Conservation (phyloP, 768 basidiomycete species). For the Termitomyces sp. region DNA sequence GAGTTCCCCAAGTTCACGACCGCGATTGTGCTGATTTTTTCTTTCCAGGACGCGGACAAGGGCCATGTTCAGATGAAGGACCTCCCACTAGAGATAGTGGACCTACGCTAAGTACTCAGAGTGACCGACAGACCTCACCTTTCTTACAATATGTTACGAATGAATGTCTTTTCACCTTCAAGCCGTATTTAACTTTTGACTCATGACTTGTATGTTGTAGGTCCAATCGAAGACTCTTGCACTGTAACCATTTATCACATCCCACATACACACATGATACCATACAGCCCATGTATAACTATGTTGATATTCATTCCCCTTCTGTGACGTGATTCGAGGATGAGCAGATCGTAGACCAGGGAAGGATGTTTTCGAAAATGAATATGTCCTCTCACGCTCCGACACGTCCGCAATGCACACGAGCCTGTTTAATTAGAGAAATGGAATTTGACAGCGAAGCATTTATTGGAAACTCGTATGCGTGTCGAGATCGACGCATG, state of each 20-base stretch:
- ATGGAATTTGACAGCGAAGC: too few relatives aligned
- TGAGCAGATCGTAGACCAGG: neutral
- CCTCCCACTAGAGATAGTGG: conserved; percentile 71
- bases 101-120: conserved; percentile 45
- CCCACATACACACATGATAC: neutral
- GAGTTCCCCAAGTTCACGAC: conserved; percentile 24
- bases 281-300: neutral
- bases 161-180: neutral
- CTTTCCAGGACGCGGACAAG: conserved; percentile 69
- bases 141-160: neutral
- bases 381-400: too few relatives aligned
- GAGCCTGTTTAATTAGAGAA: too few relatives aligned
- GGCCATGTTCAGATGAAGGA: conserved; percentile 80
- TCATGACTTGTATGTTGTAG: neutral
- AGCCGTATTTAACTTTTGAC: neutral
- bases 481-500: too few relatives aligned
- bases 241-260: neutral
- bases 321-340: neutral
- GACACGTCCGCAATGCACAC: too few relatives aligned
- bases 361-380: too few relatives aligned
- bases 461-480: too few relatives aligned
- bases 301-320: neutral
- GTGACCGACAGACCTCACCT: too few relatives aligned
- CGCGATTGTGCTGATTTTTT: neutral
- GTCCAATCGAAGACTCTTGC: neutral